Evolutionary conservation across 257 asterid species (phyloP).

Genomic region (Fraxinus americana): DNA sequence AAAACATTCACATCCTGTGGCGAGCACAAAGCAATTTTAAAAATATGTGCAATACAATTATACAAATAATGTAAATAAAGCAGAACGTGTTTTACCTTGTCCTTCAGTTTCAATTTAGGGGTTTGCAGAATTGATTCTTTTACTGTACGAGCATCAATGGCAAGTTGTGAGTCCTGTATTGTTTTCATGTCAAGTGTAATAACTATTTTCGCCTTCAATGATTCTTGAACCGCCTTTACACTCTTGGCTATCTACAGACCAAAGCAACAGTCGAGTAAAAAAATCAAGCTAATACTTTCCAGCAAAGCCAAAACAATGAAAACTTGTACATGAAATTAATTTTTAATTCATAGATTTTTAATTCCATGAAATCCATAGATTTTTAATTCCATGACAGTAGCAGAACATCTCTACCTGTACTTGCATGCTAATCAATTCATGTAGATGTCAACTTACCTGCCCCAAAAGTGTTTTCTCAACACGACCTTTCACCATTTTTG

Average conservation of each 20-base stretch:
- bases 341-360: not conserved
- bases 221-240: constrained; percentile 64
- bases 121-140: constrained; percentile 73
- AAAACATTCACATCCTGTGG: constrained; percentile 67
- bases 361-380: not conserved
- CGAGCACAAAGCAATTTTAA: constrained; percentile 19
- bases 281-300: constrained; percentile 12
- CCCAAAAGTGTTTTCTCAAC: constrained; percentile 82
- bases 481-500: constrained; percentile 74
- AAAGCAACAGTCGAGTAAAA: constrained; percentile 25
- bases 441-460: constrained; percentile 55
- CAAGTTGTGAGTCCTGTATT: constrained; percentile 62
- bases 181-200: constrained; percentile 72
- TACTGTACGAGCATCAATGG: constrained; percentile 63
- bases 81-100: constrained; percentile 42
- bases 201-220: constrained; percentile 64
- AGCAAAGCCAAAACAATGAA: constrained; percentile 1
- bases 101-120: constrained; percentile 65
- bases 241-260: constrained; percentile 74
- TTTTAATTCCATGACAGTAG: not conserved
- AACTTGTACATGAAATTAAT: not conserved
- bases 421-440: constrained; percentile 8
- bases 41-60: constrained; percentile 7
- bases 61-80: constrained; percentile 7
- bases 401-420: not conserved